A percentile compares a stretch with the other conserved stretches of the same genome.
phyloP scores from a whole-genome alignment of 2,329 filamentous ascomycete genomes.

The Raffaelea ambrosiae region DNA sequence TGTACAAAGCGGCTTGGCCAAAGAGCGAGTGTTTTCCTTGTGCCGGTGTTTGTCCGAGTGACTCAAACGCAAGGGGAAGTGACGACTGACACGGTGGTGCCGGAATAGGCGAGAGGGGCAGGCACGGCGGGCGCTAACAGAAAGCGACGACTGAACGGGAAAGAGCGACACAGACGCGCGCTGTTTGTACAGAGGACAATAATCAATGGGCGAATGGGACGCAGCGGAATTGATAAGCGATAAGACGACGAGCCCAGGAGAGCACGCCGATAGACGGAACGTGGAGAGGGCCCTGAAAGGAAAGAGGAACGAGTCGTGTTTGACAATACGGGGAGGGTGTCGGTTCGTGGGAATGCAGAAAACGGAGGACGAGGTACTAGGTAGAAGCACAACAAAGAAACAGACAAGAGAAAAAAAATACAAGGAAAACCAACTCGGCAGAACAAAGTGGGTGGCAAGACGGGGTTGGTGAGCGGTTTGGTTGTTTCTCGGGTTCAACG shows the following conservation, averaged over 20 bases:
- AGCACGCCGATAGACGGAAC: background rate
- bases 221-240: conserved; percentile 4
- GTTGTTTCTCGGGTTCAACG: background rate
- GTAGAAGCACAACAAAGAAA: background rate
- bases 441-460: background rate
- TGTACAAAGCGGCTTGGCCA: no score
- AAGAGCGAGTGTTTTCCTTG: background rate
- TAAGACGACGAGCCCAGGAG: background rate
- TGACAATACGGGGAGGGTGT: no score
- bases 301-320: background rate
- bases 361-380: no score
- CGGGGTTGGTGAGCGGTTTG: background rate
- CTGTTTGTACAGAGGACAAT: no score
- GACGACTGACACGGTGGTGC: background rate
- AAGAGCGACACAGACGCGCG: no score
- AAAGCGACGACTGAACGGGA: background rate
- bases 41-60: background rate
- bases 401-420: background rate
- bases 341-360: no score
- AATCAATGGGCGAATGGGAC: background rate
- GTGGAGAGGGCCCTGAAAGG: background rate
- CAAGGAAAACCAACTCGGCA: background rate
- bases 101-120: background rate
- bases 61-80: background rate
- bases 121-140: no score